A percentile compares a stretch with the other conserved stretches of the same genome.
phyloP scores from a whole-genome alignment of 1,139 yeast species.

The Sugiyamaella novakii region DNA sequence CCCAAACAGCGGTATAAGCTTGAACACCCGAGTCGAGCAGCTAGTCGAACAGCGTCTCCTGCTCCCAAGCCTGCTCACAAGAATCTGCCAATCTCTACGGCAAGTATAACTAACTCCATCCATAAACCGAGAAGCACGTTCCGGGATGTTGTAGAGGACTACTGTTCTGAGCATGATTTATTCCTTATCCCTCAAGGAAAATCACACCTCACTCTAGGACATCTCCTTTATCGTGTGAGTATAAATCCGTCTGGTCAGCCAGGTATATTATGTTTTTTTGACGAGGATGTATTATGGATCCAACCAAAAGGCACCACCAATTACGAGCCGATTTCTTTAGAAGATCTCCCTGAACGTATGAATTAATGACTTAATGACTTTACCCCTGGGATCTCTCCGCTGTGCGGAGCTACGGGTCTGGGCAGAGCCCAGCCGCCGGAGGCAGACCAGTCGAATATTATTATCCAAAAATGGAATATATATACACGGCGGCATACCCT shows the following conservation, averaged over 20 bases:
- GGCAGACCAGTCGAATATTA: too few species aligned
- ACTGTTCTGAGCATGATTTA: constrained; percentile 43
- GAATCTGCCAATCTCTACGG: not conserved
- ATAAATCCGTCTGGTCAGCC: constrained; percentile 39
- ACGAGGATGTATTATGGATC: constrained; percentile 53
- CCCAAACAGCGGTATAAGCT: constrained; percentile 20
- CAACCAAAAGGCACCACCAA: constrained; percentile 24
- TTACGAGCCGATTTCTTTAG: constrained; percentile 35
- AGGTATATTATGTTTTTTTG: constrained; percentile 45
- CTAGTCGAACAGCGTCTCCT: constrained; percentile 6
- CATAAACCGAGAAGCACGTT: constrained; percentile 38
- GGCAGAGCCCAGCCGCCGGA: not conserved
- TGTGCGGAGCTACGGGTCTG: not conserved
- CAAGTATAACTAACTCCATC: not conserved
- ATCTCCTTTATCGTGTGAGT: constrained; percentile 44
- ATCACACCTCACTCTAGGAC: constrained; percentile 42
- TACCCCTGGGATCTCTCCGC: not conserved
- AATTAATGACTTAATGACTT: constrained; percentile 9
- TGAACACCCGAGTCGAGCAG: constrained; percentile 7
- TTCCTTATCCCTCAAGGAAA: constrained; percentile 41
- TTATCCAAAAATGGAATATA: not conserved
- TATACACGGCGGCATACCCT: constrained; percentile 11
- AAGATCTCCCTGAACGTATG: constrained; percentile 30
- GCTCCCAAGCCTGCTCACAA: not conserved
- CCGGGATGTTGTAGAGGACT: constrained; percentile 54